Percentiles rank a stretch among this genome's conserved stretches.
Conservation (phyloP, 192 early-diverging fungal species). For the Pilobolus umbonatus region DNA sequence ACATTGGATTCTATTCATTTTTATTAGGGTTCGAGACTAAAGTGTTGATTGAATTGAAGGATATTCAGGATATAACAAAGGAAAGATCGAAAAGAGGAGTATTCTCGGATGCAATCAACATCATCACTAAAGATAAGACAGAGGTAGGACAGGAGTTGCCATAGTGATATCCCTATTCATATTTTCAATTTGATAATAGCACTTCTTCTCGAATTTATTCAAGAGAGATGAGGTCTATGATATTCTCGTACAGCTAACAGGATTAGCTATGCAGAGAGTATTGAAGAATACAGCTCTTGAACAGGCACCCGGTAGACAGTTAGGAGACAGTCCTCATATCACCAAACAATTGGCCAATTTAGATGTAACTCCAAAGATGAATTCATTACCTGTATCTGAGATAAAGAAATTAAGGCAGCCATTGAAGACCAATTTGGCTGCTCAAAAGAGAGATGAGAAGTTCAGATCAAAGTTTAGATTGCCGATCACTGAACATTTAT, state of each 20-base stretch:
- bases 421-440: slow-evolving; percentile 56
- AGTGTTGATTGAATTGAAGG: slow-evolving; percentile 85
- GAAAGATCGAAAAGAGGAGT: slow-evolving; percentile 92
- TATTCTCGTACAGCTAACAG: slow-evolving; percentile 72
- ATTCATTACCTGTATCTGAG: neutral
- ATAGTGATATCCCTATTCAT: neutral
- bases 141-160: slow-evolving; percentile 47
- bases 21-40: slow-evolving; percentile 92
- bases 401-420: slow-evolving; percentile 38
- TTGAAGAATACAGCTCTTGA: slow-evolving; percentile 71
- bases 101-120: slow-evolving; percentile 82
- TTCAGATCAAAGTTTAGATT: slow-evolving; percentile 79
- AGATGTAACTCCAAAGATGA: neutral
- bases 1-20: slow-evolving; percentile 94
- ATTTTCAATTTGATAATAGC: slow-evolving; percentile 41
- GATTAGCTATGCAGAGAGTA: slow-evolving; percentile 72
- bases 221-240: slow-evolving; percentile 83
- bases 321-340: slow-evolving; percentile 6
- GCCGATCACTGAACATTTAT: slow-evolving; percentile 70
- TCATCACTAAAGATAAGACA: slow-evolving; percentile 72
- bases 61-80: slow-evolving; percentile 83
- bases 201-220: slow-evolving; percentile 93
- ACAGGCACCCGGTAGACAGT: slow-evolving; percentile 49
- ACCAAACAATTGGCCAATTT: neutral
- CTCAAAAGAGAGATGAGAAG: slow-evolving; percentile 73